phyloP scores from a whole-genome alignment of 495 filamentous ascomycete species.

The Xylaria bambusicola region DNA sequence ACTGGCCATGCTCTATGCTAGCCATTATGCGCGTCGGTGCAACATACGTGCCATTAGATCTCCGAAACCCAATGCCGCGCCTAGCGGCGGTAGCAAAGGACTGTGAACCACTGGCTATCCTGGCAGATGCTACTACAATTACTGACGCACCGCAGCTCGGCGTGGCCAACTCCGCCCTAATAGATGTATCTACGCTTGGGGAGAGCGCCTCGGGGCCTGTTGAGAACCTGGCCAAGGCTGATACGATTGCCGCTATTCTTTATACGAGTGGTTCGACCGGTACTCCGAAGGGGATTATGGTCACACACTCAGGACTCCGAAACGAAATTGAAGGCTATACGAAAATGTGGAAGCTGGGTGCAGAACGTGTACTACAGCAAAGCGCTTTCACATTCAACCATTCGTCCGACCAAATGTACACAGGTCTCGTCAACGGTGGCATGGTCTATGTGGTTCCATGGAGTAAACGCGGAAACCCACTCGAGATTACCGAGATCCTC shows the following conservation, averaged over 20 bases:
- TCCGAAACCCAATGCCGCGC: slow-evolving; percentile 29
- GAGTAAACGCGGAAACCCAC: slow-evolving; percentile 25
- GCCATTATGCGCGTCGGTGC: slow-evolving; percentile 53
- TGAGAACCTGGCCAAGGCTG: not conserved
- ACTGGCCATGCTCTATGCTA: slow-evolving; percentile 55
- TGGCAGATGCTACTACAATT: slow-evolving; percentile 49
- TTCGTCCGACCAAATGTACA: slow-evolving; percentile 33
- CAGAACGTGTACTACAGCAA: slow-evolving; percentile 32
- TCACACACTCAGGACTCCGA: slow-evolving; percentile 31
- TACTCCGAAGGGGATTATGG: slow-evolving; percentile 46
- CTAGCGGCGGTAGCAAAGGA: slow-evolving; percentile 22
- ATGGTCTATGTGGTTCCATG: slow-evolving; percentile 24
- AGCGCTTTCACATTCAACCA: slow-evolving; percentile 34
- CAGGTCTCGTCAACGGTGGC: slow-evolving; percentile 27
- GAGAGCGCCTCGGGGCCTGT: not conserved
- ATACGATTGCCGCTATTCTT: slow-evolving; percentile 35
- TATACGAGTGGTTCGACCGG: slow-evolving; percentile 54
- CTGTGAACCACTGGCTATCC: slow-evolving; percentile 26
- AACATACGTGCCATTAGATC: slow-evolving; percentile 57
- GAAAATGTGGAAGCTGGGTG: slow-evolving; percentile 11
- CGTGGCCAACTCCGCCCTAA: not conserved
- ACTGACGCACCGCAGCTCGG: slow-evolving; percentile 27
- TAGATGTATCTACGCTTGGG: not conserved
- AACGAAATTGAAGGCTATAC: slow-evolving; percentile 23
- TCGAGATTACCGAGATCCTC: slow-evolving; percentile 27